Conservation (phyloP, 352 stramenopile species). For the Globisporangium lucens region DNA sequence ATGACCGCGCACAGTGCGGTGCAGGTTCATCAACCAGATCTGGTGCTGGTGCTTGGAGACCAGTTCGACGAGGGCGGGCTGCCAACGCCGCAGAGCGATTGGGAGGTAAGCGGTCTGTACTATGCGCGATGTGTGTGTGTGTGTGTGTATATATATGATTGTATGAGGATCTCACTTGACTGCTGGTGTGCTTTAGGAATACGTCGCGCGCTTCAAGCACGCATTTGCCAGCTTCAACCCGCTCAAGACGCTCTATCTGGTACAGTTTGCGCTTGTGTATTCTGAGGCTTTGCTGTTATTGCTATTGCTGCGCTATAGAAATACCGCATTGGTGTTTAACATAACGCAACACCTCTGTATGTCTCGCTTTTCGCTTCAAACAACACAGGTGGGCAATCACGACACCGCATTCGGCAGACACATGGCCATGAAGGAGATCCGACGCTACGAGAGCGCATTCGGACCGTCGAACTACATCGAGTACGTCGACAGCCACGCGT, state of each 20-base stretch:
- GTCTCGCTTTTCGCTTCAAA: too few relatives aligned
- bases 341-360: not conserved
- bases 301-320: not conserved
- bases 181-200: constrained; percentile 28
- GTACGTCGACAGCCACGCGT: constrained; percentile 44
- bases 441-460: constrained; percentile 60
- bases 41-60: constrained; percentile 67
- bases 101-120: constrained; percentile 28
- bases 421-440: constrained; percentile 36
- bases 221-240: constrained; percentile 34
- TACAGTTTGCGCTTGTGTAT: constrained; percentile 10
- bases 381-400: constrained; percentile 63
- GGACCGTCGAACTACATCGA: constrained; percentile 50
- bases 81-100: constrained; percentile 44
- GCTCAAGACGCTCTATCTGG: constrained; percentile 56
- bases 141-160: not conserved
- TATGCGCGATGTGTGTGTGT: not conserved
- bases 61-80: constrained; percentile 71
- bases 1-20: constrained; percentile 39
- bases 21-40: constrained; percentile 44
- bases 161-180: not conserved
- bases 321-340: not conserved
- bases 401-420: constrained; percentile 64
- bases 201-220: constrained; percentile 45
- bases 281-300: not conserved